Conservation (phyloP, 257 asterid species). For the Solanum tacnaense region DNA sequence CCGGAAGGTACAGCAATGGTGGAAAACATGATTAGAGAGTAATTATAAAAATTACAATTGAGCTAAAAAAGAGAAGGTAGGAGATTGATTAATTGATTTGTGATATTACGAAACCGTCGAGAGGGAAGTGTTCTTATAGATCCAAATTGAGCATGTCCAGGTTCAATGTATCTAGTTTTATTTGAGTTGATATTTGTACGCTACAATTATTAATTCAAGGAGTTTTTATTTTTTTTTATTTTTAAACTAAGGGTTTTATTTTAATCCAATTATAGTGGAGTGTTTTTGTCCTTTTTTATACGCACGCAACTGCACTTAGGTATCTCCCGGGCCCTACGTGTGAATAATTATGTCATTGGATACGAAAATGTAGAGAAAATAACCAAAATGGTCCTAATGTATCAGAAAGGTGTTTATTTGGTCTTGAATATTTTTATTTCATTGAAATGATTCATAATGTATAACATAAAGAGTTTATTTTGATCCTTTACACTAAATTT, state of each 20-base stretch:
- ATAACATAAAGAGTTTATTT: no score
- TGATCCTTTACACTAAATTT: no score
- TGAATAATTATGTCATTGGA: background rate
- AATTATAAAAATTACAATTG: background rate
- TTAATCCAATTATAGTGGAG: background rate
- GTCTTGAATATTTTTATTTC: no score
- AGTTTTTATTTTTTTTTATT: no score
- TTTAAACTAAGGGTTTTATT: background rate
- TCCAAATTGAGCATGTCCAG: background rate
- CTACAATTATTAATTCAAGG: background rate
- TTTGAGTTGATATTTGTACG: background rate
- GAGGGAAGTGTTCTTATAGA: background rate
- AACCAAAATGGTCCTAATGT: no score
- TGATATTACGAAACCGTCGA: background rate
- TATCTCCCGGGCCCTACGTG: background rate
- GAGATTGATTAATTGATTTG: background rate
- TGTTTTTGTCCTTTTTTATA: background rate
- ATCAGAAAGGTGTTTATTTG: no score
- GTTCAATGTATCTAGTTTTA: background rate
- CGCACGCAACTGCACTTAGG: background rate
- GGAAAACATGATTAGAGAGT: slow-evolving; percentile 28
- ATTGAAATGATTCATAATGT: no score
- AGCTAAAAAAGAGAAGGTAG: background rate
- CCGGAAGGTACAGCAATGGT: slow-evolving; percentile 19
- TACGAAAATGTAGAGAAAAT: background rate